These are phyloP conservation scores for Nothophytophthora sp. DNA, from an alignment of 352 stramenopile genomes.

Conservation along the genomic window DNA sequence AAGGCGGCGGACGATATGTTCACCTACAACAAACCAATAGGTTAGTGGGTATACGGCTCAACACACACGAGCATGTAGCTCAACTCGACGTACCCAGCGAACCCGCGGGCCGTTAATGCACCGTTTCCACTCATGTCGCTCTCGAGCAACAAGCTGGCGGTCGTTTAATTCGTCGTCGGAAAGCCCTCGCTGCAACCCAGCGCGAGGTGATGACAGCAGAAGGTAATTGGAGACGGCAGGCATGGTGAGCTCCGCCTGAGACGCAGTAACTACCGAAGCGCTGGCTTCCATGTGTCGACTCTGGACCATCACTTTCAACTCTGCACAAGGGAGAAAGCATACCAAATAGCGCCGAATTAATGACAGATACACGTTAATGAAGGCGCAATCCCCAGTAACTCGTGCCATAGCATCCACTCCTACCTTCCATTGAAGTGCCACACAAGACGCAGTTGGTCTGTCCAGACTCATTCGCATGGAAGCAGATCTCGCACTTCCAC, in stretches of 20 bases:
- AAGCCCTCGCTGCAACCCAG: slow-evolving; percentile 8
- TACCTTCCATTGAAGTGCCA: slow-evolving; percentile 40
- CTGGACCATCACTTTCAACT: slow-evolving; percentile 10
- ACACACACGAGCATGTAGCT: too few relatives aligned
- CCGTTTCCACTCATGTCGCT: slow-evolving; percentile 75
- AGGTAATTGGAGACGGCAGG: slow-evolving; percentile 31
- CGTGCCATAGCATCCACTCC: background rate
- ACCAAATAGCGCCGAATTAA: too few relatives aligned
- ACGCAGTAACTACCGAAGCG: slow-evolving; percentile 8
- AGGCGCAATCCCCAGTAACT: too few relatives aligned
- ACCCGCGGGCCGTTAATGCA: slow-evolving; percentile 38
- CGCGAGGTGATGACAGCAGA: slow-evolving; percentile 29
- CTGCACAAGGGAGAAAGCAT: slow-evolving; percentile 14
- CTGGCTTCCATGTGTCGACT: slow-evolving; percentile 15
- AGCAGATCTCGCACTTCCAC: slow-evolving; percentile 60
- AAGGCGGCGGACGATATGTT: slow-evolving; percentile 31
- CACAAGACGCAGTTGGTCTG: slow-evolving; percentile 56
- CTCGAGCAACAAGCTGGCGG: slow-evolving; percentile 51
- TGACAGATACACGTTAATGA: background rate
- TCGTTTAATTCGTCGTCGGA: slow-evolving; percentile 36
- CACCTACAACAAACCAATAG: too few relatives aligned
- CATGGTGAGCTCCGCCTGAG: slow-evolving; percentile 13
- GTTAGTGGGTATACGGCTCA: too few relatives aligned
- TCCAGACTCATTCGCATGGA: slow-evolving; percentile 53
- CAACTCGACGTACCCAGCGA: slow-evolving; percentile 48